phyloP scores from a whole-genome alignment of 176 grass and related monocot species.

The Ensete ventricosum region DNA sequence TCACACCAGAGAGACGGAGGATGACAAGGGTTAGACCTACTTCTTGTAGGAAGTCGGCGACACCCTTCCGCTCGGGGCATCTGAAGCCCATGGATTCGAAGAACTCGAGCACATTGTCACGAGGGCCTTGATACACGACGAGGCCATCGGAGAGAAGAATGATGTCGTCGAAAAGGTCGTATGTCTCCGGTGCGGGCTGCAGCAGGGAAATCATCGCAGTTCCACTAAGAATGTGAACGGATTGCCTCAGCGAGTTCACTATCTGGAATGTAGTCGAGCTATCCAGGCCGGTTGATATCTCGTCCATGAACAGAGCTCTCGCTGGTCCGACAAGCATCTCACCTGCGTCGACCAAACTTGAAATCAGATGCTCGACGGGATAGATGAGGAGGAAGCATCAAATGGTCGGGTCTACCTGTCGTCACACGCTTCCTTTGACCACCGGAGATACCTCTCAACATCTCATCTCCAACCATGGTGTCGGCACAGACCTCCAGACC shows the following conservation, averaged over 20 bases:
- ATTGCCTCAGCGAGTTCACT: constrained; percentile 64
- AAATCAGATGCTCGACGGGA: constrained; percentile 2
- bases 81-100: constrained; percentile 78
- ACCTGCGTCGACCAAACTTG: constrained; percentile 29
- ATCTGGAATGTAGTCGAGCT: constrained; percentile 96
- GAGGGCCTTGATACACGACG: constrained; percentile 77
- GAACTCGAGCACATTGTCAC: constrained; percentile 74
- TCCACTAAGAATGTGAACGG: constrained; percentile 69
- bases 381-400: background rate
- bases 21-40: constrained; percentile 34
- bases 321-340: constrained; percentile 97
- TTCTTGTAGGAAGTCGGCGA: constrained; percentile 89
- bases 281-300: constrained; percentile 91
- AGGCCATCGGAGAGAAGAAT: constrained; percentile 83
- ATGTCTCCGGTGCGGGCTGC: constrained; percentile 92
- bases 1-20: constrained; percentile 17
- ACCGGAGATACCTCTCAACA: constrained; percentile 88
- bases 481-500: constrained; percentile 83
- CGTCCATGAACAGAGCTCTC: constrained; percentile 91
- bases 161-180: constrained; percentile 87
- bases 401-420: constrained; percentile 43
- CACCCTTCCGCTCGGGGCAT: constrained; percentile 79
- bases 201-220: constrained; percentile 84
- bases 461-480: constrained; percentile 78
- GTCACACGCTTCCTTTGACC: constrained; percentile 91